Evolutionary conservation across 139 green algal species (phyloP).

Genomic region (Volvox africanus): DNA sequence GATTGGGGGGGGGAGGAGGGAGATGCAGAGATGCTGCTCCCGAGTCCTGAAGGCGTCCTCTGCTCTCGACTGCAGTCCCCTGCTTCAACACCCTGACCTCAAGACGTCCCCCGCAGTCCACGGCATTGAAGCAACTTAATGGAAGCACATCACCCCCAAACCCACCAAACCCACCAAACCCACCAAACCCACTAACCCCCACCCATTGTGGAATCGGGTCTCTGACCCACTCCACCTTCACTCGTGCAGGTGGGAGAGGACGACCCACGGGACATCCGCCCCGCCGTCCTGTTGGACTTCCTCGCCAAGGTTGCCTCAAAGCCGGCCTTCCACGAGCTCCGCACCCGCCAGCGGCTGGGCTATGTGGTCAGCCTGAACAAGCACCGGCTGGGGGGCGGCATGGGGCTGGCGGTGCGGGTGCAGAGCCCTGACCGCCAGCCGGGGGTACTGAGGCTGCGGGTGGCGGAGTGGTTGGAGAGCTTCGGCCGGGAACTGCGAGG

Average conservation of each 20-base stretch:
- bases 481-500: conserved; percentile 50
- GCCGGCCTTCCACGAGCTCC: conserved; percentile 67
- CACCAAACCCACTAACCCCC: too few relatives aligned
- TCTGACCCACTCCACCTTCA: neutral
- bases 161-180: too few relatives aligned
- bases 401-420: conserved; percentile 50
- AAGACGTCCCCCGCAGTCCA: too few relatives aligned
- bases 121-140: too few relatives aligned
- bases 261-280: neutral
- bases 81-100: too few relatives aligned
- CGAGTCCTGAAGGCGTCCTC: too few relatives aligned
- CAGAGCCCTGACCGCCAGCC: conserved; percentile 45
- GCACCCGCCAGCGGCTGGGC: conserved; percentile 66
- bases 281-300: conserved; percentile 46
- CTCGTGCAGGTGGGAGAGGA: conserved; percentile 16
- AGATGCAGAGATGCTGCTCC: neutral
- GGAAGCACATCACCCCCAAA: too few relatives aligned
- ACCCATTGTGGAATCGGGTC: too few relatives aligned
- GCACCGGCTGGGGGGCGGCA: conserved; percentile 40
- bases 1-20: neutral
- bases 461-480: conserved; percentile 52
- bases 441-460: conserved; percentile 19
- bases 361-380: conserved; percentile 52
- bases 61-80: too few relatives aligned
- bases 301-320: conserved; percentile 58